Evolutionary conservation across 2,329 filamentous ascomycete species (phyloP).

Genomic region (Cordyceps militaris): DNA sequence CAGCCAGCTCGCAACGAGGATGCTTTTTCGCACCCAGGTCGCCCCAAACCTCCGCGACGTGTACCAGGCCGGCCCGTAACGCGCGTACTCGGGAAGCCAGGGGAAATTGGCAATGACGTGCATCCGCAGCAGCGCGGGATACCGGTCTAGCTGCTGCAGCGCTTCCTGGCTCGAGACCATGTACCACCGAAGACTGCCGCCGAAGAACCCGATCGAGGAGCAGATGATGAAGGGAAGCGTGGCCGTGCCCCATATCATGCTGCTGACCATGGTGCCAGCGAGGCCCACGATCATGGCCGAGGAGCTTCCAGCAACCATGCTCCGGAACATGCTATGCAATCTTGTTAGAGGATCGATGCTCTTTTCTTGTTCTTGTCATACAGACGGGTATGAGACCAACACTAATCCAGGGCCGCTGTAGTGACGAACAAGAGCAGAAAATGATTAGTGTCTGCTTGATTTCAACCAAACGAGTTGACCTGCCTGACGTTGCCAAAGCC

Average conservation of each 20-base stretch:
- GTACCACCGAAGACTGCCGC: conserved; percentile 19
- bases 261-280: conserved; percentile 14
- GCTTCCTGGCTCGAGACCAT: conserved; percentile 15
- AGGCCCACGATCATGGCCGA: conserved; percentile 16
- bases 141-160: conserved; percentile 17
- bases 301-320: conserved; percentile 19
- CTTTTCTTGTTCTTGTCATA: neutral
- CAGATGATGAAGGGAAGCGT: conserved; percentile 18
- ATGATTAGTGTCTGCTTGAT: neutral
- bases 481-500: conserved; percentile 18
- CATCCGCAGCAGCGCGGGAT: conserved; percentile 18
- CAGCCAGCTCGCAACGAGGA: conserved; percentile 19
- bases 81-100: conserved; percentile 15
- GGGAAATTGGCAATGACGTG: conserved; percentile 20
- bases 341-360: neutral
- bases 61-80: conserved; percentile 12
- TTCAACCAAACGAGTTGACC: neutral
- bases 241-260: conserved; percentile 19
- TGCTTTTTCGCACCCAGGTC: conserved; percentile 17
- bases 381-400: neutral
- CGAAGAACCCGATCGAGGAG: conserved; percentile 17
- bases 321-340: conserved; percentile 19
- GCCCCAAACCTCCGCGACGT: conserved; percentile 14
- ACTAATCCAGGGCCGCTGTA: neutral
- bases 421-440: too few relatives aligned